Base-by-base conservation (phyloP, 345 rosid genomes). In the Populus davidiana region DNA sequence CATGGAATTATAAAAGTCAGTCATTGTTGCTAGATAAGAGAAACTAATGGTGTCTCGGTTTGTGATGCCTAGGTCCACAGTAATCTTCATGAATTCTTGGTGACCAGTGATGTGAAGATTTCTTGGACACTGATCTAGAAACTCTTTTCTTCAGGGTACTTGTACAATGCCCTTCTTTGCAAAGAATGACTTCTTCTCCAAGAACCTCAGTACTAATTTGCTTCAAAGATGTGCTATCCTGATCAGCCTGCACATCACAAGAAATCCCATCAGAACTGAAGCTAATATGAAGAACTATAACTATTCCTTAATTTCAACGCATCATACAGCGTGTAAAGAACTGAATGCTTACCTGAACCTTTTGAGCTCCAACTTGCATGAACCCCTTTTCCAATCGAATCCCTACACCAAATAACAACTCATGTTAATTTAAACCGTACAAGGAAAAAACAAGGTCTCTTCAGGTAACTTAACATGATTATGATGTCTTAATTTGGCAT, bases 11-110 rank as follows among this genome's bases (percentile, higher is more conserved):
- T 74, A 43, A 54, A 10, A 65, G 43, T 17, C n/a, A 62, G 33
- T 66, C 41, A 29, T 43, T 33, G 49, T 65, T 44, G 21, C 36
- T 44, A 18, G 41, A 8, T 64, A 23, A 16, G 21, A 66, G 16
- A 38, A 68, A 31, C 68, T 62, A 80, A 75, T 80, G 82, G 75
- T 80, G 82, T 54, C 27, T 80, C 63, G 75, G 71, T 70, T 59
- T 85, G 84, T 90, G 93, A 23, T 72, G 78, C 73, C 89, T 88
- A 74, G 94, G 91, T 70, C 93, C 91, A 76, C 72, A 76, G 70
- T 90, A 89, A 81, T 92, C 91, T 86, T 90, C 91, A 27, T 92
- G 91, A 74, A 90, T 79, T 81, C 77, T 83, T 54, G 92, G 93
- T 62, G 85, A 67, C 71, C 70, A 71, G 61, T 80, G 80, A 1